These are phyloP conservation scores for Alloteropsis semialata DNA, from an alignment of 176 grass and related monocot species.

Conservation along the genomic window DNA sequence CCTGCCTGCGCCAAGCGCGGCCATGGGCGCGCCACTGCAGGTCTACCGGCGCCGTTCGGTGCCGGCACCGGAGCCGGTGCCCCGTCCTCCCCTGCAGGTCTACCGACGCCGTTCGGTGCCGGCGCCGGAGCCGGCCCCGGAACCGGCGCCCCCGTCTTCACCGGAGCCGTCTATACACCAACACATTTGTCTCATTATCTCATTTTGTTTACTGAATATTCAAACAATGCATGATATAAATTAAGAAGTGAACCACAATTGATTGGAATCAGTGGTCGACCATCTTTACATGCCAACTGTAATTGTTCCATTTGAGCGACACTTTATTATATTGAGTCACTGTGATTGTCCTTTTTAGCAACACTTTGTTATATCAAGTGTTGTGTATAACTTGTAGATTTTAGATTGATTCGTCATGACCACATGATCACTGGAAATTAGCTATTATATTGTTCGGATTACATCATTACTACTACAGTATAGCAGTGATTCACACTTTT, in stretches of 20 bases:
- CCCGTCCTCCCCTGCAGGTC: too few species aligned
- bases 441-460: constrained; percentile 3
- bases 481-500: neutral
- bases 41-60: too few species aligned
- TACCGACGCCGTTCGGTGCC: too few species aligned
- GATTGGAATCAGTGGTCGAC: neutral
- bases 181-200: neutral
- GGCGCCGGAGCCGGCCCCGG: too few species aligned
- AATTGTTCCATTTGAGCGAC: neutral
- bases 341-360: neutral
- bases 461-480: neutral
- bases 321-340: neutral
- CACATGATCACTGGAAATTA: neutral
- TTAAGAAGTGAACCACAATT: neutral
- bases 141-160: too few species aligned
- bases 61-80: too few species aligned
- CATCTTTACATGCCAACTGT: neutral
- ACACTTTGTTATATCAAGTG: neutral
- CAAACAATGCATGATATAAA: neutral
- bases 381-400: constrained; percentile 28
- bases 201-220: neutral
- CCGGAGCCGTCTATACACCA: too few species aligned
- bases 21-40: too few species aligned
- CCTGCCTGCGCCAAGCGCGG: too few species aligned
- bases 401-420: constrained; percentile 9